Evolutionary conservation across 2,329 filamentous ascomycete species (phyloP), one percentile per base, ranked within the genome.

Genomic region (Clathrospora elynae): DNA sequence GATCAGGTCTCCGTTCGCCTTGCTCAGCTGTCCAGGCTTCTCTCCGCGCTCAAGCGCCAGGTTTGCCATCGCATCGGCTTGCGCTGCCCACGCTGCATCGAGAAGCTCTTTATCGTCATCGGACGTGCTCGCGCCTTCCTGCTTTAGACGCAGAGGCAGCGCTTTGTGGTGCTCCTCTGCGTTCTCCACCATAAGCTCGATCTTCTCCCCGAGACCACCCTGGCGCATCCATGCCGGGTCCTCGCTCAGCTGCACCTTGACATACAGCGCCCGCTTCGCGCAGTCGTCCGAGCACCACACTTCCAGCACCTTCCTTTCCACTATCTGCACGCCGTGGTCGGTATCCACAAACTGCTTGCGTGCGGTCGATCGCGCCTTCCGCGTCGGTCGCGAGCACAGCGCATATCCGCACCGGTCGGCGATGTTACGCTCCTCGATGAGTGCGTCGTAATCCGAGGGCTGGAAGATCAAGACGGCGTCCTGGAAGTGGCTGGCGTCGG

Each of bases 381-480:
- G 73, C 36, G 83, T 84, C n/a, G 82, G 77, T 11, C 78, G 78
- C 1, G 82, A 73, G 68, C 93, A 99, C 18, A 97, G 78, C 0
- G 81, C 77, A 67, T 96, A 97, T 1, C 90, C 93, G 72, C 93
- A 99, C 13, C 82, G 78, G 29, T 80, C 82, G 57, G 88, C 85
- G 54, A 89, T 86, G 67, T 95, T 95, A 61, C 93, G 87, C 75
- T 99, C 93, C 53, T 87, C 81, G 47, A 96, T 84, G 35, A 97
- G 76, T 53, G 88, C 87, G 64, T 96, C 90, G 74, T 95, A 95
- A 74, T 99, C 92, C 38, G 81, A 79, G 1, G 91, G 89, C 66
- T 92, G 88, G 71, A 96, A 97, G 29, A 83, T 77, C 7, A 79
- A 74, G 16, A 97, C 73, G 23, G 82, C 79, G 3, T 75, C 64